These are phyloP conservation scores for Clavispora asparagi DNA, from an alignment of 805 yeast genomes.

Conservation along the genomic window DNA sequence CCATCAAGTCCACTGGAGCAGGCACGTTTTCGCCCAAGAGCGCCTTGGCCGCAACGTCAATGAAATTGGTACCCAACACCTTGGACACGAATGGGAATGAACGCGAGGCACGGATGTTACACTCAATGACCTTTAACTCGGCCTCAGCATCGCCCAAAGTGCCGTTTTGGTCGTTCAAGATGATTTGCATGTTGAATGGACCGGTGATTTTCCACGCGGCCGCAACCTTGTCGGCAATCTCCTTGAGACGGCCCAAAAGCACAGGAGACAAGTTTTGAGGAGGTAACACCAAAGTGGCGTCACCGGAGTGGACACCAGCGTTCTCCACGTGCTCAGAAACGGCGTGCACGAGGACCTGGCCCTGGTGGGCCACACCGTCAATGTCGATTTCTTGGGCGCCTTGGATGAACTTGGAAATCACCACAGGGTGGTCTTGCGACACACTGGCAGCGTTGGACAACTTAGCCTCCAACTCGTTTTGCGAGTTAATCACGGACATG, in stretches of 20 bases:
- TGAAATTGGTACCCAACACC: conserved; percentile 92
- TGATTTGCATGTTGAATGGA: conserved; percentile 95
- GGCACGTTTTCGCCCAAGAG: conserved; percentile 71
- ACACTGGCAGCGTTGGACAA: conserved; percentile 94
- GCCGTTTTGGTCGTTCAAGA: conserved; percentile 55
- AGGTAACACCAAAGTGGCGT: conserved; percentile 94
- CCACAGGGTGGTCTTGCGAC: conserved; percentile 97
- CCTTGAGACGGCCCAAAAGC: conserved; percentile 69
- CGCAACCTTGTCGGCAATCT: conserved; percentile 90
- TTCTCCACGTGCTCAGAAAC: conserved; percentile 98
- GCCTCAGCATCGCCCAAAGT: conserved; percentile 51
- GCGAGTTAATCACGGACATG: conserved; percentile 92
- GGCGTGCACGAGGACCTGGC: conserved; percentile 92
- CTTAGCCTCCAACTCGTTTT: conserved; percentile 81
- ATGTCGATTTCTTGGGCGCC: conserved; percentile 97
- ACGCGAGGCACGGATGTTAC: conserved; percentile 99
- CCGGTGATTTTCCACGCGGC: conserved; percentile 91
- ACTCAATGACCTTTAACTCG: conserved; percentile 88
- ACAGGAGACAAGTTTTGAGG: conserved; percentile 85
- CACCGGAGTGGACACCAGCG: conserved; percentile 99
- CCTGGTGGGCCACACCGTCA: conserved; percentile 97
- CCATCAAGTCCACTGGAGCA: conserved; percentile 80
- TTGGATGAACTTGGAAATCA: conserved; percentile 93
- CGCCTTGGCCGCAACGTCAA: conserved; percentile 90
- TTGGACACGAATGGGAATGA: conserved; percentile 98